Base-by-base conservation (phyloP, 306 rosid species). In the Pterocarpus macrocarpus region DNA sequence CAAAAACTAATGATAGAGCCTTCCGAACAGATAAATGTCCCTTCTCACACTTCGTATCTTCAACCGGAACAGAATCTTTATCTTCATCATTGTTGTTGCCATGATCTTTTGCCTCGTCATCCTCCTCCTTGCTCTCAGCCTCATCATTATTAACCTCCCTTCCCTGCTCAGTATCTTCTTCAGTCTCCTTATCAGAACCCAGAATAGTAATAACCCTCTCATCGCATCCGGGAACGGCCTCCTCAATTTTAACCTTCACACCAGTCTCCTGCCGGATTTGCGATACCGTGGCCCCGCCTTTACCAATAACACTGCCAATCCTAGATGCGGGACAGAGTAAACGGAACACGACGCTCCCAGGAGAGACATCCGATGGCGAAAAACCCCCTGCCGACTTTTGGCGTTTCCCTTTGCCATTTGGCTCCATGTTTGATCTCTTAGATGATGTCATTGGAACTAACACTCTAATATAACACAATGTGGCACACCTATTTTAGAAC, bases 1-100 rank as follows among this genome's bases (percentile, higher is more conserved):
- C 94, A 80, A 89, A 90, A 77, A 94, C 88, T 55, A 92, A 87
- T 15, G 85, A 56, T 69, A 93, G 49, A 78, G 98, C 98, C 84
- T 82, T 92, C 80, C 71, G 83, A 70, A 90, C 82, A 14, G 95
- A 61, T 12, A 91, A 22, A 70, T 55, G 64, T 52, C 77, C 86
- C 73, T 84, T 88, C 55, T 78, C 91, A 0, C 38, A 5, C 68
- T 74, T 81, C 4, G 74, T 73, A 83, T 81, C 87, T 39, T 84
- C 84, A 33, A 39, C 62, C 0, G 82, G 64, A 83, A 32, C 80
- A 66, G 88, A 84, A 30, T 70, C 94, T 67, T 82, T 82, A 50
- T 64, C 81, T 34, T 85, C 89, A 59, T 64, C 56, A 68, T 43
- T 73, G 6, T 83, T 82, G 2, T 61, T 82, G 2, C 64, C 71